phyloP scores from a whole-genome alignment of 2,329 filamentous ascomycete genomes.

The Ilyonectria robusta region DNA sequence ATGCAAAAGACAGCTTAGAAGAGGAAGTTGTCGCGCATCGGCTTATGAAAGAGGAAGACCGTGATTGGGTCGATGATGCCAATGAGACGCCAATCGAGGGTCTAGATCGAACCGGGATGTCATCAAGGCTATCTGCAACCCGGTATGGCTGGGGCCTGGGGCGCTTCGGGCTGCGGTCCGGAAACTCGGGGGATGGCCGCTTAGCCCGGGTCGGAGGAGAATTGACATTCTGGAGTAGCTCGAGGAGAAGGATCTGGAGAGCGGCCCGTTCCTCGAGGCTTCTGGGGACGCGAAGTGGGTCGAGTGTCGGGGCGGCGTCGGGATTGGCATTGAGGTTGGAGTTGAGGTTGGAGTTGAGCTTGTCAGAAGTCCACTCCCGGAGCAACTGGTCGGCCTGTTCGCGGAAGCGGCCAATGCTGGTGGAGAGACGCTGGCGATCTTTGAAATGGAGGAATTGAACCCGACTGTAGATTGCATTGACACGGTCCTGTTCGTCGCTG shows the following conservation, averaged over 20 bases:
- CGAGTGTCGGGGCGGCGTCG: conserved; percentile 36
- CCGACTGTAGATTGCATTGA: conserved; percentile 42
- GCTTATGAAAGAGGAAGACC: conserved; percentile 32
- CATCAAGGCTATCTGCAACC: conserved; percentile 34
- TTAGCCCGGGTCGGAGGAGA: conserved; percentile 36
- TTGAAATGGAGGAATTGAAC: conserved; percentile 42
- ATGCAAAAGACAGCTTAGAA: conserved; percentile 51
- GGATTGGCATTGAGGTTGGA: conserved; percentile 27
- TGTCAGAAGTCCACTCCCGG: conserved; percentile 35
- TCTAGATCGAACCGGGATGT: conserved; percentile 41
- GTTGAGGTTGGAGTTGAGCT: conserved; percentile 29
- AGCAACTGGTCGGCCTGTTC: conserved; percentile 38
- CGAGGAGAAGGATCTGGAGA: conserved; percentile 45
- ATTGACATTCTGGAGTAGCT: conserved; percentile 35
- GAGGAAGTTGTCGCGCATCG: conserved; percentile 50
- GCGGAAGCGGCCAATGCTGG: conserved; percentile 44
- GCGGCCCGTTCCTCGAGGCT: conserved; percentile 41
- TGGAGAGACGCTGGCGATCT: conserved; percentile 33
- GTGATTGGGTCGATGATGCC: conserved; percentile 32
- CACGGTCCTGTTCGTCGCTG: conserved; percentile 42
- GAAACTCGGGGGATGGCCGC: conserved; percentile 42
- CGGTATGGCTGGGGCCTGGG: conserved; percentile 17
- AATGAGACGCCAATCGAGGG: conserved; percentile 21
- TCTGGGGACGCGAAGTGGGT: conserved; percentile 42
- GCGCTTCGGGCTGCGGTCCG: conserved; percentile 35